phyloP scores from a whole-genome alignment of 805 yeast genomes.

The Saccharomycopsis sp. region DNA sequence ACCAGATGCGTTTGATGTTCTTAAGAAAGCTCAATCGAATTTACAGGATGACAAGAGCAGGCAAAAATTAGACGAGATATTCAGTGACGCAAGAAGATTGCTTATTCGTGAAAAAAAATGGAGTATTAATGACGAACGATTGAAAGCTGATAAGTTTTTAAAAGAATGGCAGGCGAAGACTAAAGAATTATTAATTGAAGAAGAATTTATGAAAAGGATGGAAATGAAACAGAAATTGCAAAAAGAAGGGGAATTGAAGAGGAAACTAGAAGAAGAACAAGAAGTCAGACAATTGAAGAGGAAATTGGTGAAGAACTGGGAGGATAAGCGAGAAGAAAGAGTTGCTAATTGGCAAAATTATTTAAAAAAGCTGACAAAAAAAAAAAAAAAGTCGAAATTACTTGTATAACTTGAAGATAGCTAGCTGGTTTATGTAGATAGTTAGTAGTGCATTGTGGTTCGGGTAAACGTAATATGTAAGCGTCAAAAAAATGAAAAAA shows the following conservation, averaged over 20 bases:
- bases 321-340: constrained; percentile 47
- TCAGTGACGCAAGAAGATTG: constrained; percentile 37
- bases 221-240: constrained; percentile 36
- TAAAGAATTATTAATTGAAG: constrained; percentile 38
- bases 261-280: constrained; percentile 25
- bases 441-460: neutral
- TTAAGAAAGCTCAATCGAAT: constrained; percentile 47
- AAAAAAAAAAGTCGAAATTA: constrained; percentile 35
- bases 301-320: constrained; percentile 49
- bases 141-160: constrained; percentile 31
- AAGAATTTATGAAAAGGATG: constrained; percentile 37
- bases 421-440: neutral
- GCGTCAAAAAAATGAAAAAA: too few species aligned
- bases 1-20: constrained; percentile 53
- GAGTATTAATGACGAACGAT: constrained; percentile 33
- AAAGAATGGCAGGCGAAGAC: constrained; percentile 37
- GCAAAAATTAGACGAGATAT: constrained; percentile 36
- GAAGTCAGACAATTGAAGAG: constrained; percentile 30
- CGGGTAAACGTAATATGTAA: too few species aligned
- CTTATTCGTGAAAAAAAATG: constrained; percentile 33
- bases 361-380: constrained; percentile 36
- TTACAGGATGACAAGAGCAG: constrained; percentile 34
- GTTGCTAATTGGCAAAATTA: constrained; percentile 56
- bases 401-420: neutral
- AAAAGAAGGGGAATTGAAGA: constrained; percentile 33